These are phyloP conservation scores for Backusella mclennaniae DNA, from an alignment of 192 early-diverging fungal genomes.

Conservation along the genomic window DNA sequence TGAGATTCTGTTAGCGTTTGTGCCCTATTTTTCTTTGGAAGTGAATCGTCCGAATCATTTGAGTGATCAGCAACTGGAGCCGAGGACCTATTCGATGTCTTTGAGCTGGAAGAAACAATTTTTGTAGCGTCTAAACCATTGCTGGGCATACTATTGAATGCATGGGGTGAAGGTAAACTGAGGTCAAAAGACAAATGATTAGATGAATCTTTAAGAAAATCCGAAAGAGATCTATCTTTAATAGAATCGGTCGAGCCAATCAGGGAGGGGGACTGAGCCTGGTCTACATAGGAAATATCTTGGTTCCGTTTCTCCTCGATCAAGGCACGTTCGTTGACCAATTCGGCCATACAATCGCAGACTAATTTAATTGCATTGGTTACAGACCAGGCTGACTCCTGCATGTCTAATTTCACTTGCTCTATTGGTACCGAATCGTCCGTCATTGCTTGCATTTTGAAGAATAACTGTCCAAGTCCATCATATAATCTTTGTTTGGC, in stretches of 20 bases:
- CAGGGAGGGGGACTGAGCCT: neutral
- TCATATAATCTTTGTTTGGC: slow-evolving; percentile 5
- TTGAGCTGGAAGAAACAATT: slow-evolving; percentile 2
- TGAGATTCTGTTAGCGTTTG: slow-evolving; percentile 6
- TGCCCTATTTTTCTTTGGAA: slow-evolving; percentile 2
- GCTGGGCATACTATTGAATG: slow-evolving; percentile 7
- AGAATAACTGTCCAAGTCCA: slow-evolving; percentile 17
- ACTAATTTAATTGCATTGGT: slow-evolving; percentile 18
- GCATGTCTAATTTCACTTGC: neutral
- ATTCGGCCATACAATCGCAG: slow-evolving; percentile 15
- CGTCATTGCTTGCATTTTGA: slow-evolving; percentile 24
- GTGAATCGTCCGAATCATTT: neutral
- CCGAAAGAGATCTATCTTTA: slow-evolving; percentile 4
- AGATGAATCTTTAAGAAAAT: slow-evolving; percentile 9
- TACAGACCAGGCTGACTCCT: neutral
- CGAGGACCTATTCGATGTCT: slow-evolving; percentile 5
- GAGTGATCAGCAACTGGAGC: neutral
- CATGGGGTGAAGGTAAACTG: neutral
- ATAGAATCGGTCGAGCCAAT: neutral
- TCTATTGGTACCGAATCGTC: slow-evolving; percentile 4
- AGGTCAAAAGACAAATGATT: slow-evolving; percentile 2
- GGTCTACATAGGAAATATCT: neutral
- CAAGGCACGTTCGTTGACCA: slow-evolving; percentile 1
- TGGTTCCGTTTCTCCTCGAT: slow-evolving; percentile 1
- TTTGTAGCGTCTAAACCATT: slow-evolving; percentile 8